Percentiles rank a stretch among this genome's conserved stretches.
Conservation (phyloP, 805 yeast species). For the Nakazawaea peltata region DNA sequence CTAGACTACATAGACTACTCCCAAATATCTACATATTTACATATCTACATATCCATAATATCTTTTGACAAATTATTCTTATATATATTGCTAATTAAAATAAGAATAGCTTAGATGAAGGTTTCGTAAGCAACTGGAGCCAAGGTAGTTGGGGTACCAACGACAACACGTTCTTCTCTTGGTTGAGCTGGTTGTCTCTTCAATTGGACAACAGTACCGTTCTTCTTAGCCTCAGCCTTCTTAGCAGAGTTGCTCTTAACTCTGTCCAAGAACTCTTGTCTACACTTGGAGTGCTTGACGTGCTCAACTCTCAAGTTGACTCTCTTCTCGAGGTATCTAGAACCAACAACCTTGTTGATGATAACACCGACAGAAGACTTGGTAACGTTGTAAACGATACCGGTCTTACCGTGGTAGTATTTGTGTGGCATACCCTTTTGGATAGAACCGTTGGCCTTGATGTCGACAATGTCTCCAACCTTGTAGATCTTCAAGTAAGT, state of each 20-base stretch:
- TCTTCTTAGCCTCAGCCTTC: slow-evolving; percentile 89
- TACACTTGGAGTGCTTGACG: slow-evolving; percentile 99
- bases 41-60: too few relatives aligned
- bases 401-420: slow-evolving; percentile 99
- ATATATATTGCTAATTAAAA: too few relatives aligned
- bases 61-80: too few relatives aligned
- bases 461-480: slow-evolving; percentile 99
- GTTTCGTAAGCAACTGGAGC: slow-evolving; percentile 99
- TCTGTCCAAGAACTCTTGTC: slow-evolving; percentile 98
- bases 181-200: slow-evolving; percentile 99
- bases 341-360: slow-evolving; percentile 96
- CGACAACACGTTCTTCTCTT: slow-evolving; percentile 83
- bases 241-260: slow-evolving; percentile 94
- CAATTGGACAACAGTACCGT: slow-evolving; percentile 84
- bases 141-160: slow-evolving; percentile 91
- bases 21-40: too few relatives aligned
- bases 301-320: slow-evolving; percentile 98
- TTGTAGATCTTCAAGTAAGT: slow-evolving; percentile 96
- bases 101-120: slow-evolving; percentile 90
- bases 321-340: slow-evolving; percentile 99
- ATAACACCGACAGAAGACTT: slow-evolving; percentile 98
- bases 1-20: too few relatives aligned
- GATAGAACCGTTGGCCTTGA: slow-evolving; percentile 98
- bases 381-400: slow-evolving; percentile 98
- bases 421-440: slow-evolving; percentile 99